phyloP scores from a whole-genome alignment of 352 stramenopile species.

The Pythium grandisporangium region DNA sequence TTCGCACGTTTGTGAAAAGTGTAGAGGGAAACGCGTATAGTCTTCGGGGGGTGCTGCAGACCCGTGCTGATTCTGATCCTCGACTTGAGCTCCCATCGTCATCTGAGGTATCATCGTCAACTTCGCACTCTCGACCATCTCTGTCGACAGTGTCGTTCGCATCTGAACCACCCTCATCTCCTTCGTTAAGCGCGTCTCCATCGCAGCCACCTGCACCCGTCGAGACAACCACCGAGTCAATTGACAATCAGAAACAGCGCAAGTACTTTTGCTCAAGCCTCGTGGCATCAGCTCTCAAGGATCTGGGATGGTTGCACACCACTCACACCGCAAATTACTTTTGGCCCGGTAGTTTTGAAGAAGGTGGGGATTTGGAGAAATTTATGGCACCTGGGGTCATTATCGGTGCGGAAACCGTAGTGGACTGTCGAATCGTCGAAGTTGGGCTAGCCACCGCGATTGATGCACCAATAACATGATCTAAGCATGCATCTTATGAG shows the following conservation, averaged over 20 bases:
- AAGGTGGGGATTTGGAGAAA: slow-evolving; percentile 63
- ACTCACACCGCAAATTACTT: slow-evolving; percentile 66
- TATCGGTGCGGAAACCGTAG: slow-evolving; percentile 47
- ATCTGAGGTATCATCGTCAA: no score
- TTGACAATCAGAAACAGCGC: slow-evolving; percentile 18
- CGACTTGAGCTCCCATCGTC: slow-evolving; percentile 1
- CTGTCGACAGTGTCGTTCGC: no score
- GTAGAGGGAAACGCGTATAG: slow-evolving; percentile 81
- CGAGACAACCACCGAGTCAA: neutral
- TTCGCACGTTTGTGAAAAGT: slow-evolving; percentile 46
- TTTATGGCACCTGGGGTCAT: slow-evolving; percentile 29
- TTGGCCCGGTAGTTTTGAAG: slow-evolving; percentile 79
- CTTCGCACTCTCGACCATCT: no score
- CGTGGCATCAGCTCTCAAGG: slow-evolving; percentile 65
- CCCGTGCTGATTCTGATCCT: slow-evolving; percentile 38
- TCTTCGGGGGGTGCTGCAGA: slow-evolving; percentile 65
- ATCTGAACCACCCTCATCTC: neutral
- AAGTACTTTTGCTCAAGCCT: slow-evolving; percentile 86
- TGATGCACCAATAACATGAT: no score
- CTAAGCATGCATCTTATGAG: no score
- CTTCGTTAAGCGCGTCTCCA: neutral
- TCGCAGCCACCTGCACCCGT: no score
- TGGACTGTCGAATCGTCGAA: slow-evolving; percentile 80
- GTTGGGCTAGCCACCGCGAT: slow-evolving; percentile 49
- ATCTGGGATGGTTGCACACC: slow-evolving; percentile 68